These are phyloP conservation scores for Ambrosiella xylebori DNA, from an alignment of 2,329 filamentous ascomycete genomes.

Conservation along the genomic window DNA sequence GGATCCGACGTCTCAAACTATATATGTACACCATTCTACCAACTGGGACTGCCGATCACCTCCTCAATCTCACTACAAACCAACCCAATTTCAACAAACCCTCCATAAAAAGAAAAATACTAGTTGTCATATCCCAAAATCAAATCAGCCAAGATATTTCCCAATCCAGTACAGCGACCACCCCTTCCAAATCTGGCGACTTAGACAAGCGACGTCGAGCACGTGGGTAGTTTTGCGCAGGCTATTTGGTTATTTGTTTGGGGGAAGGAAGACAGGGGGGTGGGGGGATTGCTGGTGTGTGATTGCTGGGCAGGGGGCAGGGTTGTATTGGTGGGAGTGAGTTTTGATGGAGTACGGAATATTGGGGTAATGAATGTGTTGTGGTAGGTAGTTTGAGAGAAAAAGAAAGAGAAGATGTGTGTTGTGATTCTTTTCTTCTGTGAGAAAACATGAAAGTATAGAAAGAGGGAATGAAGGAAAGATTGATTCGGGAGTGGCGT, in stretches of 20 bases:
- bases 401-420: background rate
- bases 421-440: background rate
- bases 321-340: background rate
- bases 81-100: background rate
- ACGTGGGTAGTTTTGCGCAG: background rate
- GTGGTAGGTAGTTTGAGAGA: background rate
- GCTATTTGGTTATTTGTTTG: background rate
- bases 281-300: background rate
- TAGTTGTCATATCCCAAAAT: background rate
- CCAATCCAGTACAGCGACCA: background rate
- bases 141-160: background rate
- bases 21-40: too few relatives aligned
- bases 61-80: background rate
- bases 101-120: background rate
- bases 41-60: background rate
- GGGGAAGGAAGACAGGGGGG: background rate
- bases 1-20: background rate
- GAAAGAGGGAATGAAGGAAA: too few relatives aligned
- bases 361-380: background rate
- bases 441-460: too few relatives aligned
- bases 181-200: background rate
- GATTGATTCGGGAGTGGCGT: too few relatives aligned
- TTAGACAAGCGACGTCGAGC: background rate
- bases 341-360: background rate
- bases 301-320: background rate